Base-by-base conservation (phyloP, 345 rosid species). In the Rhodamnia argentea region DNA sequence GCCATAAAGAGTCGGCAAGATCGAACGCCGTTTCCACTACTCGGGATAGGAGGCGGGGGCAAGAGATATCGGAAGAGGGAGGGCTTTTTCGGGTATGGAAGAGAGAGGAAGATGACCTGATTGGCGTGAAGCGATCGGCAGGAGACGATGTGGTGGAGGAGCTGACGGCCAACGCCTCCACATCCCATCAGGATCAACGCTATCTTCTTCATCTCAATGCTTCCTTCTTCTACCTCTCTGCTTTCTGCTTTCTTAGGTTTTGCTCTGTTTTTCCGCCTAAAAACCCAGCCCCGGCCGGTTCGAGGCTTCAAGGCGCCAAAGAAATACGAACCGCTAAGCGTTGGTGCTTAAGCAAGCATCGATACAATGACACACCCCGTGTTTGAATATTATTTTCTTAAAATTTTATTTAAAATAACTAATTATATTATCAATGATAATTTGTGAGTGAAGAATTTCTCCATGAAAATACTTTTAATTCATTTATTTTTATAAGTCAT, bases 101-200 rank as follows among this genome's bases (percentile, higher is more conserved):
- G 52, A 50, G 12, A 50, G 52, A 50, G 52, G 52, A 50, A 10
- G 32, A 23, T 42, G 42, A 97, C 99, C 93, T 91, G 90, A 7
- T 89, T 87, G 85, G 95, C 90, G 84, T 96, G 99, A 84, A 97
- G 94, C 26, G 98, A 94, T 91, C 99, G 89, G 89, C 94, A 95
- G 87, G 95, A 95, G 88, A 95, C 91, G 85, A 94, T 93, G 93
- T 94, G 99, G 57, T 90, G 94, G 87, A 96, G 94, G 86, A 97
- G 94, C 51, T 95, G 93, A 13, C 98, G 94, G 52, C 99, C 99
- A 76, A 97, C 99, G 86, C 96, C 98, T 64, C 99, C 99, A 40
- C 98, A 94, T 0, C 98, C 99, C 90, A 95, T 88, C 85, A 95
- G 89, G 88, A 97, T 85, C 89, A 94, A 55, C 81, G 99, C 89